Evolutionary conservation across 768 basidiomycete species (phyloP).

Genomic region (Russula earlei): DNA sequence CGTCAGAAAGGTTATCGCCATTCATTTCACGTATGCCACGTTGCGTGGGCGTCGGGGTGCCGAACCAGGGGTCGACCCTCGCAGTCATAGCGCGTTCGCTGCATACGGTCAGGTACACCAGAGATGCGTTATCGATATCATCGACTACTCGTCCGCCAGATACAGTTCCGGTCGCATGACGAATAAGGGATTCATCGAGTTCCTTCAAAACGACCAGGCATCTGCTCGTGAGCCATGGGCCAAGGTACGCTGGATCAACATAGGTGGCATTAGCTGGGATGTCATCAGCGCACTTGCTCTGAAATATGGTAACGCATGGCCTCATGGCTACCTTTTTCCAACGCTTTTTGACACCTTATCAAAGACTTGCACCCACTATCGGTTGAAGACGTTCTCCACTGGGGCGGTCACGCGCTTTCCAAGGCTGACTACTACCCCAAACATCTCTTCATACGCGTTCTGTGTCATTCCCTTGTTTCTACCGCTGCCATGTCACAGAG

Average conservation of each 20-base stretch:
- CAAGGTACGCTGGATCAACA: constrained; percentile 67
- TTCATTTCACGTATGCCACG: constrained; percentile 43
- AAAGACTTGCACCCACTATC: constrained; percentile 62
- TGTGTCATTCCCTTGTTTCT: constrained; percentile 47
- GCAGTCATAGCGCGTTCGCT: constrained; percentile 45
- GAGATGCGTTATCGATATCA: constrained; percentile 56
- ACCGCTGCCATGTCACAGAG: not conserved
- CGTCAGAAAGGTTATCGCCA: constrained; percentile 53
- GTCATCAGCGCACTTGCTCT: constrained; percentile 59
- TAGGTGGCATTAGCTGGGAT: constrained; percentile 62
- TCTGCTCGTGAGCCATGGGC: constrained; percentile 48
- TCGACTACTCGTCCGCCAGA: constrained; percentile 54
- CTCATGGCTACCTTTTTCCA: not conserved
- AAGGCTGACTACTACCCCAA: constrained; percentile 62
- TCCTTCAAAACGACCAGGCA: constrained; percentile 38
- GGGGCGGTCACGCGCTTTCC: constrained; percentile 42
- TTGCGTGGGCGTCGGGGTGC: constrained; percentile 41
- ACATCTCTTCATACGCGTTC: constrained; percentile 62
- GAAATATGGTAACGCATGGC: constrained; percentile 41
- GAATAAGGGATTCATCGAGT: constrained; percentile 50
- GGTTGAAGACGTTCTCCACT: constrained; percentile 59
- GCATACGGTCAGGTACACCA: constrained; percentile 48
- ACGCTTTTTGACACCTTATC: not conserved
- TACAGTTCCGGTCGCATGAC: constrained; percentile 46
- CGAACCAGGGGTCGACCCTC: constrained; percentile 64